Percentiles rank a stretch among this genome's conserved stretches.
Evolutionary conservation across 2,329 filamentous ascomycete species (phyloP).

Genomic region (Fusarium acutatum): DNA sequence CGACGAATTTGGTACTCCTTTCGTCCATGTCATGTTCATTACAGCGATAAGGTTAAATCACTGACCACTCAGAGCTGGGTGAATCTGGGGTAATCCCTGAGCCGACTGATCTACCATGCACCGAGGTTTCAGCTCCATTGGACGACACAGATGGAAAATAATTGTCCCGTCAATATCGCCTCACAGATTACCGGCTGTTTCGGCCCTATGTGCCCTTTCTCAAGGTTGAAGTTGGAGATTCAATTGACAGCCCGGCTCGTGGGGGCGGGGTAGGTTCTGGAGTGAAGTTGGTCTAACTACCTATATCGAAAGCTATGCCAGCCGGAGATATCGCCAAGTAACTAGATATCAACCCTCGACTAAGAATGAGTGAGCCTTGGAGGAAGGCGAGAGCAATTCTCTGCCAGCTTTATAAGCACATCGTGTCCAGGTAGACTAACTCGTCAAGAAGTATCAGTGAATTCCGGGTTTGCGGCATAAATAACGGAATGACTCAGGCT

Average conservation of each 20-base stretch:
- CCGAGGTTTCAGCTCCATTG: constrained; percentile 2
- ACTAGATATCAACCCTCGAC: background rate
- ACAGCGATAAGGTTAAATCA: background rate
- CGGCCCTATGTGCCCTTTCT: background rate
- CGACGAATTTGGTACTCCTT: constrained; percentile 17
- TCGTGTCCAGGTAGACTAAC: background rate
- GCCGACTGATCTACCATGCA: background rate
- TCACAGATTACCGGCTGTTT: background rate
- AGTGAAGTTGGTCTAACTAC: background rate
- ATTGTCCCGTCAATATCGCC: background rate
- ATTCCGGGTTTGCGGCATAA: background rate
- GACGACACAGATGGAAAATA: background rate
- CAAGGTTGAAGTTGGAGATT: constrained; percentile 12
- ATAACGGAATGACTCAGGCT: constrained; percentile 13
- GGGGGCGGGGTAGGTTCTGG: constrained; percentile 11
- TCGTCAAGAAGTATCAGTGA: background rate
- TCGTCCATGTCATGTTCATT: background rate
- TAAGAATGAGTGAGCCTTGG: background rate
- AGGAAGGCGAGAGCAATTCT: background rate
- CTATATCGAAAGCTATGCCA: background rate
- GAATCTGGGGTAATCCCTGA: constrained; percentile 13
- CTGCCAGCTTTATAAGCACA: background rate
- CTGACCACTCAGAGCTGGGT: background rate
- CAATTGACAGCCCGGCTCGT: constrained; percentile 1
- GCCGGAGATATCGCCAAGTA: background rate